phyloP scores from a whole-genome alignment of 1,284 basidiomycete species.

The Austroboletus novae-zelandiae region DNA sequence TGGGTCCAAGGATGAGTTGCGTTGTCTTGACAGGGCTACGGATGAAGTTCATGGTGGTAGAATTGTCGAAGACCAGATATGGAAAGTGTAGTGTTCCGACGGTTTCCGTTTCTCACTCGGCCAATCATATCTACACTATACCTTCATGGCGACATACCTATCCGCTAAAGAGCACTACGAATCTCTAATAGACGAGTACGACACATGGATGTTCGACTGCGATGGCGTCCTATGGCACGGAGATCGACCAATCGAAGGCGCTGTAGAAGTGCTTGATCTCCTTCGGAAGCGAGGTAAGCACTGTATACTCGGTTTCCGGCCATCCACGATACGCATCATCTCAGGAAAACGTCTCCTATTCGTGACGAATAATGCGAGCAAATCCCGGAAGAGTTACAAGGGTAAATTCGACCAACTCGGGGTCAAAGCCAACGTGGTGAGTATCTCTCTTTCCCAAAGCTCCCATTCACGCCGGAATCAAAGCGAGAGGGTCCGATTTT shows the following conservation, averaged over 20 bases:
- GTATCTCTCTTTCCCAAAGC: slow-evolving; percentile 4
- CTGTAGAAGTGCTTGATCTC: slow-evolving; percentile 67
- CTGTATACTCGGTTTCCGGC: neutral
- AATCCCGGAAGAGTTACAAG: slow-evolving; percentile 86
- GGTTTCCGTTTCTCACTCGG: neutral
- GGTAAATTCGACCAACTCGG: slow-evolving; percentile 89
- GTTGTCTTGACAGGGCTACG: neutral
- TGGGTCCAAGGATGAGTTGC: neutral
- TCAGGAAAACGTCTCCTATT: slow-evolving; percentile 88
- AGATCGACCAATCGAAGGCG: slow-evolving; percentile 78
- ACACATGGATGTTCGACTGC: slow-evolving; percentile 96
- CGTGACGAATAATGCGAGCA: slow-evolving; percentile 98
- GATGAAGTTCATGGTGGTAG: too few species aligned
- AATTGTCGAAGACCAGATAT: slow-evolving; percentile 22
- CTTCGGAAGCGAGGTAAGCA: slow-evolving; percentile 64
- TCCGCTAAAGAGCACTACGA: slow-evolving; percentile 52
- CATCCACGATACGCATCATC: neutral
- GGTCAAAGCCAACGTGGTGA: slow-evolving; percentile 79
- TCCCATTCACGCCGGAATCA: neutral
- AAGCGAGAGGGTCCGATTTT: neutral
- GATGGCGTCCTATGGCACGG: slow-evolving; percentile 95
- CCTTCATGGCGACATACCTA: slow-evolving; percentile 39
- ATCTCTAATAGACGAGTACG: slow-evolving; percentile 70
- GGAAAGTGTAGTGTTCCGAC: slow-evolving; percentile 21
- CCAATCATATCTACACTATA: slow-evolving; percentile 6